Evolutionary conservation across 768 basidiomycete species (phyloP), one percentile per base, ranked within the genome.

Genomic region (Botryobasidium botryosum): DNA sequence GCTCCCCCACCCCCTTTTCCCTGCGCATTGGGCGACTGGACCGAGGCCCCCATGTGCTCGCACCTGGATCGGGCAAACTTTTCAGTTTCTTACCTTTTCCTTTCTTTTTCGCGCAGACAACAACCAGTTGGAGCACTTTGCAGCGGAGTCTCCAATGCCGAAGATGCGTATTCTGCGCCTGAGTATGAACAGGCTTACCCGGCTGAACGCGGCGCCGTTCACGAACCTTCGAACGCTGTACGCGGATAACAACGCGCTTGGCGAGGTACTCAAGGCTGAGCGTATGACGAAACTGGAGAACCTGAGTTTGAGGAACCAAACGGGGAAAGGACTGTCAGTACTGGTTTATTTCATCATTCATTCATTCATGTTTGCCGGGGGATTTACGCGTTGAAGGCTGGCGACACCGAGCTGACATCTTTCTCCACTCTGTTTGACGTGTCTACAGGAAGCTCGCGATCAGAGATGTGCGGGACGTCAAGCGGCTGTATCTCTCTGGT

Each of bases 401-500:
- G 18, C 32, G 18, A 33, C 32, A 12, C 18, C 18, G 32, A 33
- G 12, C 18, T 12, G 18, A 12, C 18, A 18, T 12, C 32, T 12
- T 33, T 18, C 18, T 12, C 10, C 32, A 33, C 18, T 33, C 8
- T 21, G 20, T 29, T 8, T 29, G 8, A 13, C 15, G 43, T 38
- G 40, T 3, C 21, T 29, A 15, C 52, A 62, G 61, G 15, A 44
- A 47, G 8, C 52, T 65, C 13, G 38, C 57, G 3, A 52, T 48
- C 29, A 51, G 48, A 6, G 81, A 87, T 57, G 73, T 94, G 56
- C 77, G 85, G 57, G 86, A 91, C 64, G 77, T 88, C 55, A 91
- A 90, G 64, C 76, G 91, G 44, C 64, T 97, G 57, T 99, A 96
- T 68, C 74, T 96, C 45, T 91, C 87, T 52, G 87, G 88, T 87